A percentile compares a stretch with the other conserved stretches of the same genome.
Conservation (phyloP, 495 filamentous ascomycete genomes). For the Penicillium maclennaniae region DNA sequence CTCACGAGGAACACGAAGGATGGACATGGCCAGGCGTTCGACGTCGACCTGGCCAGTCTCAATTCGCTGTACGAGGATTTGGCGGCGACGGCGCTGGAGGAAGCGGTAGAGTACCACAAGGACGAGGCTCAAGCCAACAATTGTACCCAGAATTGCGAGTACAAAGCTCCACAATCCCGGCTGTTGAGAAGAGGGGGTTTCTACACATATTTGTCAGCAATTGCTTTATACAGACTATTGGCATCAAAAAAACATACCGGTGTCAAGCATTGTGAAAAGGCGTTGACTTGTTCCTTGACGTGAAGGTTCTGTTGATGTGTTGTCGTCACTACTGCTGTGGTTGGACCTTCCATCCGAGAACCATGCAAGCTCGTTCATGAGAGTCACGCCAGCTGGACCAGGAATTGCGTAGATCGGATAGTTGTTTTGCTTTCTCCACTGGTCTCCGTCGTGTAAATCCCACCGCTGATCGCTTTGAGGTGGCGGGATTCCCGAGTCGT, state of each 20-base stretch:
- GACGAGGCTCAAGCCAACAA: slow-evolving; percentile 59
- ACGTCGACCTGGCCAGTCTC: slow-evolving; percentile 73
- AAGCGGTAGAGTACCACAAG: slow-evolving; percentile 72
- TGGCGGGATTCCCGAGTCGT: slow-evolving; percentile 58
- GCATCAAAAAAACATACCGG: slow-evolving; percentile 38
- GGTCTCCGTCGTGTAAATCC: slow-evolving; percentile 58
- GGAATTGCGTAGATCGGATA: slow-evolving; percentile 87
- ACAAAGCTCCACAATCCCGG: slow-evolving; percentile 81
- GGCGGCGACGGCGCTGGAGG: slow-evolving; percentile 63
- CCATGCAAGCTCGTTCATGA: slow-evolving; percentile 67
- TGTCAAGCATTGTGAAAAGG: slow-evolving; percentile 61
- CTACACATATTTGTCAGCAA: neutral
- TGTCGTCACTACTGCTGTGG: neutral
- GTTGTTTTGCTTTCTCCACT: slow-evolving; percentile 59
- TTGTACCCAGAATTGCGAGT: slow-evolving; percentile 71
- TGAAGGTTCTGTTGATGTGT: slow-evolving; percentile 32
- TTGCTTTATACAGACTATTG: neutral
- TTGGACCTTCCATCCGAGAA: slow-evolving; percentile 70
- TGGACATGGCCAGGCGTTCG: slow-evolving; percentile 74
- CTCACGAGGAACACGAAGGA: slow-evolving; percentile 63
- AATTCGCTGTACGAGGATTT: slow-evolving; percentile 62
- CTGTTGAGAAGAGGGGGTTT: slow-evolving; percentile 20
- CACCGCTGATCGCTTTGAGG: slow-evolving; percentile 54
- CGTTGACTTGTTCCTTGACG: slow-evolving; percentile 48
- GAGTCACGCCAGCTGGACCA: slow-evolving; percentile 53